phyloP scores from a whole-genome alignment of 176 grass and related monocot genomes.

The Dendrocalamus sinicus region DNA sequence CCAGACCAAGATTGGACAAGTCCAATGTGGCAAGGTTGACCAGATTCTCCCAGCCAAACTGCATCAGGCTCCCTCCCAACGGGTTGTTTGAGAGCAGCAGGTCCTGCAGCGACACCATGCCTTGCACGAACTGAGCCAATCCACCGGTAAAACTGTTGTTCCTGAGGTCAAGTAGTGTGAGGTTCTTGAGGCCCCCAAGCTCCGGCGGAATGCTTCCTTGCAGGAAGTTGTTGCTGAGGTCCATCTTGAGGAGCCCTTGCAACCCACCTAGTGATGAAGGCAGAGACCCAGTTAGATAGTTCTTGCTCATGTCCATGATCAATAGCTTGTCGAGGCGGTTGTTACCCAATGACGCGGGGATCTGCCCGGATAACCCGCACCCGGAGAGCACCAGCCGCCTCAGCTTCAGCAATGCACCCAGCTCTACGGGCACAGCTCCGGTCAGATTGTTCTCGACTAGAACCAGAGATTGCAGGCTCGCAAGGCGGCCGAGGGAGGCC shows the following conservation, averaged over 20 bases:
- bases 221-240: conserved; percentile 77
- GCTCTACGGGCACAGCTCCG: conserved; percentile 56
- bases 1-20: conserved; percentile 55
- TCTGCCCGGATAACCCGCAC: conserved; percentile 58
- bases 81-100: conserved; percentile 83
- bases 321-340: conserved; percentile 36
- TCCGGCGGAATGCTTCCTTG: conserved; percentile 59
- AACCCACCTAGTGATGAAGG: conserved; percentile 65
- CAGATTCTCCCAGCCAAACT: conserved; percentile 54
- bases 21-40: conserved; percentile 66
- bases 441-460: conserved; percentile 77
- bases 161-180: conserved; percentile 80
- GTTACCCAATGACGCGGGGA: conserved; percentile 72
- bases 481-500: conserved; percentile 50
- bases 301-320: conserved; percentile 66
- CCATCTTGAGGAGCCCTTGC: conserved; percentile 75
- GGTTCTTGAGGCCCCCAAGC: conserved; percentile 54
- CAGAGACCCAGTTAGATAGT: conserved; percentile 63
- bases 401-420: conserved; percentile 56
- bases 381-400: conserved; percentile 75
- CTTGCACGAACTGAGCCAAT: conserved; percentile 32
- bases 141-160: conserved; percentile 79
- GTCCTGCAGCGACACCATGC: conserved; percentile 67
- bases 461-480: conserved; percentile 73
- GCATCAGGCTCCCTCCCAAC: conserved; percentile 50